A percentile compares a stretch with the other conserved stretches of the same genome.
These are phyloP conservation scores for Macrocybe gigantea DNA, from an alignment of 768 basidiomycete species.

Conservation along the genomic window DNA sequence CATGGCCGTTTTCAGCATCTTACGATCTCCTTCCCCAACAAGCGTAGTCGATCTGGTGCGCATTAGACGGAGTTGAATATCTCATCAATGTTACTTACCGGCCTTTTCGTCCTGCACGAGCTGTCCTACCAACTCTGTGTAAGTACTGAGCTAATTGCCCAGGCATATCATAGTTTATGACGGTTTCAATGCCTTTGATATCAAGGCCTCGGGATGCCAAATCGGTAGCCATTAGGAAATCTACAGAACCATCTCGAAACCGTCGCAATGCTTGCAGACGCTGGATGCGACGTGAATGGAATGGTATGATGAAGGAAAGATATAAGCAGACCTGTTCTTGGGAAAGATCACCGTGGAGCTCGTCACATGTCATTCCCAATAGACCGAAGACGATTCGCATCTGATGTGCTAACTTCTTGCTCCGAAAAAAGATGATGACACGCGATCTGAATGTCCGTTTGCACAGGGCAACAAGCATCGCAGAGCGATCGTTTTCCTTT, in stretches of 20 bases:
- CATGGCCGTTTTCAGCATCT: constrained; percentile 93
- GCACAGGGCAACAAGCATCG: constrained; percentile 77
- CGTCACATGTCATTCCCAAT: constrained; percentile 83
- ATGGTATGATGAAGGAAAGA: neutral
- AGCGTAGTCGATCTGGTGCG: constrained; percentile 79
- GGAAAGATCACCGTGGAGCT: constrained; percentile 91
- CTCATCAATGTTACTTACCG: constrained; percentile 47
- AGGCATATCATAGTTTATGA: constrained; percentile 99
- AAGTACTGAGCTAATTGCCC: constrained; percentile 88
- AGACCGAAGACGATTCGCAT: constrained; percentile 91
- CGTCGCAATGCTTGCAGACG: constrained; percentile 79
- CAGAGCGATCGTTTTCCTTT: constrained; percentile 71
- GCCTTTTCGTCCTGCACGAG: constrained; percentile 89
- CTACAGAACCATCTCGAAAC: constrained; percentile 85
- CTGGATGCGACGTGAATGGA: constrained; percentile 30
- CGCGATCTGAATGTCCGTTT: constrained; percentile 79
- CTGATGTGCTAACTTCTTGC: constrained; percentile 96
- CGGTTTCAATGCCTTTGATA: constrained; percentile 95
- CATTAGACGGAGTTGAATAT: neutral
- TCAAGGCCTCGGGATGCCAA: constrained; percentile 93
- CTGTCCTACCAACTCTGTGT: constrained; percentile 96
- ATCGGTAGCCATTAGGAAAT: constrained; percentile 95
- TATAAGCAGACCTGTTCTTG: constrained; percentile 78
- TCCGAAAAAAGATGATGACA: constrained; percentile 91
- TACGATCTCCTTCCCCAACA: constrained; percentile 93